Evolutionary conservation across 148 eudicot species (phyloP).

Genomic region (Vaccinium darrowii): DNA sequence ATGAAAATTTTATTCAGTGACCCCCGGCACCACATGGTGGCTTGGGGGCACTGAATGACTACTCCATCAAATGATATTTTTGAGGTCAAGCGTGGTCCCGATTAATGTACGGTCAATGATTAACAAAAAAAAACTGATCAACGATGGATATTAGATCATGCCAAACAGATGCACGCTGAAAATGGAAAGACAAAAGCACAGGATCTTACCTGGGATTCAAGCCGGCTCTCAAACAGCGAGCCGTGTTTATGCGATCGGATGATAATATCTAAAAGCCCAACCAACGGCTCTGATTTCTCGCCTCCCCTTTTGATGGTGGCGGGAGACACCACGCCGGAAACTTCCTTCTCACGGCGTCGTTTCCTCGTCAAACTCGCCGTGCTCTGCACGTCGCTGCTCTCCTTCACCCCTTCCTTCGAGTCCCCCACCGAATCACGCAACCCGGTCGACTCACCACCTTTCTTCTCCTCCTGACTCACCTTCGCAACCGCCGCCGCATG

Average conservation of each 20-base stretch:
- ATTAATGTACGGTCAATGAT: background rate
- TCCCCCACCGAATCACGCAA: constrained; percentile 22
- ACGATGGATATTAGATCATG: constrained; percentile 8
- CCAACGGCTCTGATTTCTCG: constrained; percentile 33
- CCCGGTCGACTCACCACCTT: constrained; percentile 24
- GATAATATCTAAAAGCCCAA: constrained; percentile 23
- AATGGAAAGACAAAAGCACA: background rate
- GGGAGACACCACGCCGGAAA: constrained; percentile 20
- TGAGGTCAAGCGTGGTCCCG: constrained; percentile 9
- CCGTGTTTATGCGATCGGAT: constrained; percentile 35
- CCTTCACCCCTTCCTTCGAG: constrained; percentile 24
- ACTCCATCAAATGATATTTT: background rate
- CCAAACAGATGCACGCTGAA: background rate
- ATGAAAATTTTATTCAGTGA: no score
- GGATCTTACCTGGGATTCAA: constrained; percentile 36
- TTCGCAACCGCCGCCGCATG: constrained; percentile 9
- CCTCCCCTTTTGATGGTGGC: constrained; percentile 17
- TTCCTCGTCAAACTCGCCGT: constrained; percentile 27
- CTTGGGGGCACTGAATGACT: no score
- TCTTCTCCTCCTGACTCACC: constrained; percentile 19
- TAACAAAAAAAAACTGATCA: background rate
- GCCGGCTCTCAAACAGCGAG: constrained; percentile 36
- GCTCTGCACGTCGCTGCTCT: constrained; percentile 43
- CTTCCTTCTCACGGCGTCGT: constrained; percentile 11
- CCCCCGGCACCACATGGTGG: no score